phyloP scores from a whole-genome alignment of 23 red algal genomes.

The Gracilaria caudata region DNA sequence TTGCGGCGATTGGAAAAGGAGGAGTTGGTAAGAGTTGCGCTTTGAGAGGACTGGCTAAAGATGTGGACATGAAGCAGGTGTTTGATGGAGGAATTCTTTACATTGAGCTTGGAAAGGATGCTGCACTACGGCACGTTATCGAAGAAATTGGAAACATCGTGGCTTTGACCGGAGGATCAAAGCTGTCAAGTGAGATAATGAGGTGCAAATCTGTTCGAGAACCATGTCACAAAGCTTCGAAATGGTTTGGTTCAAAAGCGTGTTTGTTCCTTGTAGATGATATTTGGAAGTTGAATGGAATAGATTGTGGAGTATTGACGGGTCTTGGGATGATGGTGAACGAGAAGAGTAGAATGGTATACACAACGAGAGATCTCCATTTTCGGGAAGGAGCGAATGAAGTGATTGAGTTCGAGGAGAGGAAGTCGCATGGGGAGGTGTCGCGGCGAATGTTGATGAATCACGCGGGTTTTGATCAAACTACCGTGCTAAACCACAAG shows the following conservation, averaged over 20 bases:
- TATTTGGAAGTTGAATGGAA: too few species aligned
- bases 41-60: neutral
- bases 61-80: neutral
- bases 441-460: neutral
- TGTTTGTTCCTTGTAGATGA: too few species aligned
- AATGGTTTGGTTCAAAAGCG: too few species aligned
- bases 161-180: neutral
- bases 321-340: neutral
- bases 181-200: too few species aligned
- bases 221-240: too few species aligned
- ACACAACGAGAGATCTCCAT: neutral
- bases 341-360: neutral
- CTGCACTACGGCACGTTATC: neutral
- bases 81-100: conserved; percentile 25
- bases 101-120: conserved; percentile 10
- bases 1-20: neutral
- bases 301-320: neutral
- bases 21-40: conserved; percentile 1
- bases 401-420: neutral
- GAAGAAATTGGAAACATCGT: neutral
- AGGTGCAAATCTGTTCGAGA: too few species aligned
- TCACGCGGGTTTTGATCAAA: neutral
- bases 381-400: neutral
- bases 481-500: neutral
- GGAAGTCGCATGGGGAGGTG: neutral